Base-by-base conservation (phyloP, 1,284 basidiomycete species). In the Cystobasidiaceae sp. region DNA sequence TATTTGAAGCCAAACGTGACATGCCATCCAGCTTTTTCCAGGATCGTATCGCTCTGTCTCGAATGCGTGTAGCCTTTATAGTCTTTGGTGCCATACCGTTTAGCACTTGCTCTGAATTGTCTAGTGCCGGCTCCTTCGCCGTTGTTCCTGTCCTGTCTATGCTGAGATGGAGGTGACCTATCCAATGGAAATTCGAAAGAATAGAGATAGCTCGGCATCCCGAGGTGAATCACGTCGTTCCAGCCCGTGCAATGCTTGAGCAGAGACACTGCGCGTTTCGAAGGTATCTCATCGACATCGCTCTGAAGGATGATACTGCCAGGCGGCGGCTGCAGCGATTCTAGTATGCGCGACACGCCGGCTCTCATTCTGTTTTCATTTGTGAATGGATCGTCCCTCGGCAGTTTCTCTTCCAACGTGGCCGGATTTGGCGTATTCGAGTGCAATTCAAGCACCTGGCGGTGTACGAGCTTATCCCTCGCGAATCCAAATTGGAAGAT, bases 261-360 rank as follows among this genome's bases (percentile, higher is more conserved):
- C 0, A 88, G 80, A 21, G 77, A 70, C 8, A 86, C 74, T 15
- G 86, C 84, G 66, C 82, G 80, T 17, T 77, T 73, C 0, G 82
- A 80, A 3, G 85, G 83, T 55, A 88, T 81, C 75, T 88, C 86
- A 75, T 88, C 86, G 15, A 87, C 78, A 73, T 89, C 86, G 7
- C 83, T 82, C 80, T 86, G 84, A 66, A 72, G 17, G 44, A 87
- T 74, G 32, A 88, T 45, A 45, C n/a, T n/a, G 4, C 33, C 55
- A 19, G 28, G 41, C 17, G 19, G 21, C 39, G 60, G 60, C 4
- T 32, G 21, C 23, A 52, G 19, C 7, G 39, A 32, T 21, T 45
- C 41, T 4, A 62, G 51, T 28, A 62, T 32, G 11, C 19, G 27
- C 3, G 48, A 51, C 41, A 62, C 60, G 34, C 60, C 60, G 34